phyloP scores from a whole-genome alignment of 192 early-diverging fungal genomes.

The Podila epigama region DNA sequence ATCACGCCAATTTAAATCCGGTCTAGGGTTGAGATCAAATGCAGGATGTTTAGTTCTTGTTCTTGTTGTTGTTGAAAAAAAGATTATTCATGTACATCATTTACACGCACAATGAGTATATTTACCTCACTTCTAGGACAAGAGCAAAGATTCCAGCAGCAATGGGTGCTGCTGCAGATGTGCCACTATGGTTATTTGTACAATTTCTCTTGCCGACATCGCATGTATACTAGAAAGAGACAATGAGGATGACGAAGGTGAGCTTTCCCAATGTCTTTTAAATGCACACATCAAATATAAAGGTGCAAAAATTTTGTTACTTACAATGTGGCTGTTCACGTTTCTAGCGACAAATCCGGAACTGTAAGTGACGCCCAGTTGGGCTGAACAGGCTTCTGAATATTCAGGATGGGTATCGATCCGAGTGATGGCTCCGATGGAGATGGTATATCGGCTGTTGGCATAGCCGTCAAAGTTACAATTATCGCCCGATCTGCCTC shows the following conservation, averaged over 20 bases:
- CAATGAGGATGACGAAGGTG: background rate
- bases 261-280: too few species aligned
- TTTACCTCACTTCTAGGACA: slow-evolving; percentile 62
- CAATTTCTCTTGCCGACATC: slow-evolving; percentile 77
- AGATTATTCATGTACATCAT: background rate
- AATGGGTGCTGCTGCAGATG: slow-evolving; percentile 92
- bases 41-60: background rate
- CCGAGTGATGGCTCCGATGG: slow-evolving; percentile 87
- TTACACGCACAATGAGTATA: background rate
- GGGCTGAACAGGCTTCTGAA: slow-evolving; percentile 88
- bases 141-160: slow-evolving; percentile 89
- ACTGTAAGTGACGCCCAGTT: slow-evolving; percentile 88
- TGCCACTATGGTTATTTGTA: slow-evolving; percentile 81
- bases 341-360: too few species aligned
- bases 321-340: slow-evolving; percentile 78
- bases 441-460: slow-evolving; percentile 95
- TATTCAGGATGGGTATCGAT: slow-evolving; percentile 81
- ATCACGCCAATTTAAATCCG: slow-evolving; percentile 92
- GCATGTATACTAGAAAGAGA: slow-evolving; percentile 66
- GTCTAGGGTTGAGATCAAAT: slow-evolving; percentile 52
- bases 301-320: slow-evolving; percentile 1
- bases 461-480: slow-evolving; percentile 98
- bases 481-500: slow-evolving; percentile 81
- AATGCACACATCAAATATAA: too few species aligned
- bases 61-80: background rate